Evolutionary conservation across 2,329 filamentous ascomycete species (phyloP).

Genomic region (Chaetomium strumarium): DNA sequence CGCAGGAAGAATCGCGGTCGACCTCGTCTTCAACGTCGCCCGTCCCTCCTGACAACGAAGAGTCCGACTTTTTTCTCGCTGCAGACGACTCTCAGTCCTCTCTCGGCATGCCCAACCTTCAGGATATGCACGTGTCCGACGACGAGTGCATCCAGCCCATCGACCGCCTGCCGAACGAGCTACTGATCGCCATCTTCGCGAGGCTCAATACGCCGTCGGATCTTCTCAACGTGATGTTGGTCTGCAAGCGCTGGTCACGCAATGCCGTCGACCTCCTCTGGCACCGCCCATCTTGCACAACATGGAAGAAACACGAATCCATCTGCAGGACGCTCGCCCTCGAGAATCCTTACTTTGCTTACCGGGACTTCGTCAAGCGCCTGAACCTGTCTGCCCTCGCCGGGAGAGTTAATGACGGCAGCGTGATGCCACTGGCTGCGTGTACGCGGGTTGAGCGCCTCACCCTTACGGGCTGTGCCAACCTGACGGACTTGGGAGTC

Average conservation of each 20-base stretch:
- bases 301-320: slow-evolving; percentile 71
- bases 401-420: slow-evolving; percentile 77
- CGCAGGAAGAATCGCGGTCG: slow-evolving; percentile 49
- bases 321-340: slow-evolving; percentile 75
- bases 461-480: slow-evolving; percentile 83
- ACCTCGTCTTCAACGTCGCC: slow-evolving; percentile 71
- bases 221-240: slow-evolving; percentile 81
- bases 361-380: slow-evolving; percentile 84
- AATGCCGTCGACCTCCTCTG: slow-evolving; percentile 91
- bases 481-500: slow-evolving; percentile 78
- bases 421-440: slow-evolving; percentile 69
- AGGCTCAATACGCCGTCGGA: slow-evolving; percentile 73
- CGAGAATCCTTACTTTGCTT: slow-evolving; percentile 75
- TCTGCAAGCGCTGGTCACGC: slow-evolving; percentile 88
- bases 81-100: slow-evolving; percentile 94
- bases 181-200: slow-evolving; percentile 87
- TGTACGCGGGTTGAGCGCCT: slow-evolving; percentile 91
- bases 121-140: slow-evolving; percentile 64
- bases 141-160: slow-evolving; percentile 71
- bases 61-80: slow-evolving; percentile 86
- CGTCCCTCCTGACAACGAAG: slow-evolving; percentile 72
- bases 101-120: slow-evolving; percentile 71
- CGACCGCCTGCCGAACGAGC: slow-evolving; percentile 82
- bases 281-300: slow-evolving; percentile 88
- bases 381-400: slow-evolving; percentile 81